These are phyloP conservation scores for Spencermartinsiella europaea DNA, from an alignment of 805 yeast genomes.

Conservation along the genomic window DNA sequence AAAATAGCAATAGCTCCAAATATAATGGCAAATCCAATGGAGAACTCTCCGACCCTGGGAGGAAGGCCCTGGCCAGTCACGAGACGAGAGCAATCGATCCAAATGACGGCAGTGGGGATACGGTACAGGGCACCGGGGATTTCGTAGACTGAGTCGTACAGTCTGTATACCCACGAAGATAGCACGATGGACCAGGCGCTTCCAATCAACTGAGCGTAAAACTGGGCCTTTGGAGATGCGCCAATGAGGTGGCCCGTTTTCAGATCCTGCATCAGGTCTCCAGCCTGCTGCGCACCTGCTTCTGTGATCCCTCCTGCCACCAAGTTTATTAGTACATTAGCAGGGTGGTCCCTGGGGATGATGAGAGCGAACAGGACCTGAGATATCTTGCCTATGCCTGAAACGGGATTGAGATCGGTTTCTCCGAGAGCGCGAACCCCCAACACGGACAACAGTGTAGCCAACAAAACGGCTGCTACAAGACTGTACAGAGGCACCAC, in stretches of 20 bases:
- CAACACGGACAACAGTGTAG: conserved; percentile 71
- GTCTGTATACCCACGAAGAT: conserved; percentile 74
- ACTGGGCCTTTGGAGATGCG: conserved; percentile 90
- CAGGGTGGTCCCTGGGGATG: conserved; percentile 69
- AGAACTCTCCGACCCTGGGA: conserved; percentile 64
- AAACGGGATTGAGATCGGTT: conserved; percentile 93
- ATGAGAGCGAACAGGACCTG: conserved; percentile 82
- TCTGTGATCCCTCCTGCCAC: conserved; percentile 97
- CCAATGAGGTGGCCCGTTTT: conserved; percentile 90
- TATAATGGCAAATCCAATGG: conserved; percentile 61
- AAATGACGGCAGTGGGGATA: conserved; percentile 90
- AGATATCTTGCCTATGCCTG: conserved; percentile 92
- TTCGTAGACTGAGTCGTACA: conserved; percentile 75
- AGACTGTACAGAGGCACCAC: conserved; percentile 69
- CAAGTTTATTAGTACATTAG: conserved; percentile 75
- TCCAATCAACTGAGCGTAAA: conserved; percentile 84
- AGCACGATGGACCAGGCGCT: conserved; percentile 77
- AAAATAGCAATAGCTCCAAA: conserved; percentile 54
- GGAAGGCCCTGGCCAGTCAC: conserved; percentile 92
- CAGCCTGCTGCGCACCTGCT: conserved; percentile 99
- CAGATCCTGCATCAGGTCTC: conserved; percentile 94
- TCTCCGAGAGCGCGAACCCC: conserved; percentile 96
- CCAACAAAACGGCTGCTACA: conserved; percentile 62
- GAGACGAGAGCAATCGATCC: conserved; percentile 93
- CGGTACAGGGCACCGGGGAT: conserved; percentile 80